A percentile compares a stretch with the other conserved stretches of the same genome.
Evolutionary conservation across 169 alveolate species (phyloP).

Genomic region (Cryptosporidium parvum): DNA sequence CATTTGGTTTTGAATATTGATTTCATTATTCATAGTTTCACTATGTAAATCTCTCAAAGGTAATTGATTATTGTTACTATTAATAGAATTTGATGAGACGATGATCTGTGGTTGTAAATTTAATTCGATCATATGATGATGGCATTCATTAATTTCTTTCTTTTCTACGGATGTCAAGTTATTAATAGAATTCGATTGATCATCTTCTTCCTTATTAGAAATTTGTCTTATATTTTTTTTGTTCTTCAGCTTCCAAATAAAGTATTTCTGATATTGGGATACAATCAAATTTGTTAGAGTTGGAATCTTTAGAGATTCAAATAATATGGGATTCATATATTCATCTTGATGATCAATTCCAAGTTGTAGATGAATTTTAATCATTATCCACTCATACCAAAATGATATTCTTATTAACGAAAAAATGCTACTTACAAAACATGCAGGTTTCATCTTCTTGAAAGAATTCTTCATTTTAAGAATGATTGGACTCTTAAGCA

Average conservation of each 20-base stretch:
- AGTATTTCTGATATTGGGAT: constrained; percentile 2
- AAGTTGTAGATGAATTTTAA: background rate
- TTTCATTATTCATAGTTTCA: background rate
- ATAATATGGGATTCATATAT: background rate
- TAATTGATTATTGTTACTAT: background rate
- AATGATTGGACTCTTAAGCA: background rate
- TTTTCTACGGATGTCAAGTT: background rate
- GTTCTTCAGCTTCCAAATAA: background rate
- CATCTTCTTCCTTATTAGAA: background rate
- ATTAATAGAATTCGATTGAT: background rate
- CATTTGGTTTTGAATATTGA: background rate
- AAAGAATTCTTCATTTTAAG: background rate
- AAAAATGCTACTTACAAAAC: background rate
- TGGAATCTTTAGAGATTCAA: constrained; percentile 13
- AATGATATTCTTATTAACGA: background rate
- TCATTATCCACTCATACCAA: constrained; percentile 29
- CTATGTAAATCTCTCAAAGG: background rate
- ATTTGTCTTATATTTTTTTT: background rate
- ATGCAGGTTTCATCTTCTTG: background rate
- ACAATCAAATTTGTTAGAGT: constrained; percentile 3
- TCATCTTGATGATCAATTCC: constrained; percentile 4
- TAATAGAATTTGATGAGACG: background rate
- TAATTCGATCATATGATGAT: background rate
- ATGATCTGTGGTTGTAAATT: constrained; percentile 8
- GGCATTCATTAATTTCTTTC: background rate